A percentile compares a stretch with the other conserved stretches of the same genome.
phyloP scores from a whole-genome alignment of 139 green algal species.

The Axilococcus clingmanii region DNA sequence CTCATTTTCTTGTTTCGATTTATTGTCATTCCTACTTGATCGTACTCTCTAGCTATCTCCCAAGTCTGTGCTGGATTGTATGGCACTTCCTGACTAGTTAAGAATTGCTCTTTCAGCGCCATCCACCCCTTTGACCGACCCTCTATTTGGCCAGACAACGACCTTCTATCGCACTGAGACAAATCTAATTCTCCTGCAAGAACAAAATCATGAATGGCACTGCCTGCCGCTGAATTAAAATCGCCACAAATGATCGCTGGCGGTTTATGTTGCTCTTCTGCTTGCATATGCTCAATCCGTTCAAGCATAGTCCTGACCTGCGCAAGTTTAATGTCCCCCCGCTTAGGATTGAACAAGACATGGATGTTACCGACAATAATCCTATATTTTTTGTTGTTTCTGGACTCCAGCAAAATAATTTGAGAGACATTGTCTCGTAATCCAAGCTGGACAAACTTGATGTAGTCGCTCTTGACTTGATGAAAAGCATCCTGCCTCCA shows the following conservation, averaged over 20 bases:
- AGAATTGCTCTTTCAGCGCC: neutral
- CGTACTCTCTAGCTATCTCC: neutral
- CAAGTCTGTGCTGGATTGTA: neutral
- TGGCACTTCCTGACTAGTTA: neutral
- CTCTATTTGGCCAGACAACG: conserved; percentile 34
- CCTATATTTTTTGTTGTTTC: neutral
- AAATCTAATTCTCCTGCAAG: conserved; percentile 34
- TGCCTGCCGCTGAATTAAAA: conserved; percentile 53
- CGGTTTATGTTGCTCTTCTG: neutral
- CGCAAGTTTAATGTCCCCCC: conserved; percentile 70
- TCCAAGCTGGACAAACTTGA: conserved; percentile 40
- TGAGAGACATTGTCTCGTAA: conserved; percentile 77
- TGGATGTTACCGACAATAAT: conserved; percentile 75
- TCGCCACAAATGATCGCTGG: conserved; percentile 38
- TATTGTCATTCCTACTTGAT: conserved; percentile 2
- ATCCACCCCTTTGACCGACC: neutral
- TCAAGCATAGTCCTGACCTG: conserved; percentile 46
- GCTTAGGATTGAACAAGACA: conserved; percentile 79
- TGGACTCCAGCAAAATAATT: conserved; percentile 20
- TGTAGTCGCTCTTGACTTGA: conserved; percentile 1
- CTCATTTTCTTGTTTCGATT: neutral
- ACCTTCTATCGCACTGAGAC: conserved; percentile 11
- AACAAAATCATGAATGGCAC: conserved; percentile 44
- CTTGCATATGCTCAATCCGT: conserved; percentile 13
- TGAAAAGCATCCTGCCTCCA: conserved; percentile 32